Base-by-base conservation (phyloP, 2,329 filamentous ascomycete genomes). In the Elsinoe necatrix region DNA sequence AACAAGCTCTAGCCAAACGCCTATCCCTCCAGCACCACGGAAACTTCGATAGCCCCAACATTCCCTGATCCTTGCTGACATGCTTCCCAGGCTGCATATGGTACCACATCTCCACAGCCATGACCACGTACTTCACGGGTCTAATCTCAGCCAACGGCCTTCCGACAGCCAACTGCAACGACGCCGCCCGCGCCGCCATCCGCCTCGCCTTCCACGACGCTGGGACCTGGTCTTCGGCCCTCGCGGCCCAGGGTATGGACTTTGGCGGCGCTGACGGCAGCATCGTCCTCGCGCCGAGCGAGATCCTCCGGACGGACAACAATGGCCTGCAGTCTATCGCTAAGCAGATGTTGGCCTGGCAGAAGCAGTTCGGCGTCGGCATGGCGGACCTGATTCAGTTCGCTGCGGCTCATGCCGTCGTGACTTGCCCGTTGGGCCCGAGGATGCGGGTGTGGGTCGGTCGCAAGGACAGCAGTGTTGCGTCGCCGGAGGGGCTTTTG, bases 121-220 rank as follows among this genome's bases (percentile, higher is more conserved):
- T 77, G 65, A 66, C 63, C 21, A 25, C 27, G 1, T 56, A 64
- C 6, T 77, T 75, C 59, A 59, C 64, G 6, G 64, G 63, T 11
- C 48, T 52, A n/a, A 52, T 52, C 48, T 21, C 16, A 11, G 16
- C 21, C 48, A 52, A 52, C 48, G 48, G 48, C 25, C 48, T 52
- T 4, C 58, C 58, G 7, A 63, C 64, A 2, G 66, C 66, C 16
- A 67, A 71, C 1, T 77, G 74, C 64, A 73, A 71, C 45, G 65
- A 67, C 9, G 58, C 69, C 14, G 75, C 73, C 0, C 71, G 75
- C n/a, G 71, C 66, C 3, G 74, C 74, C 16, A 72, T 77, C 58
- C 72, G 75, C 14, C 66, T 72, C 4, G 73, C 73, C 8, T 78
- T 77, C 63, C 75, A 78, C 62, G 75, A 77, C 58, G 73, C 75